Conservation (phyloP, 306 rosid species). For the Medicago arabica region DNA sequence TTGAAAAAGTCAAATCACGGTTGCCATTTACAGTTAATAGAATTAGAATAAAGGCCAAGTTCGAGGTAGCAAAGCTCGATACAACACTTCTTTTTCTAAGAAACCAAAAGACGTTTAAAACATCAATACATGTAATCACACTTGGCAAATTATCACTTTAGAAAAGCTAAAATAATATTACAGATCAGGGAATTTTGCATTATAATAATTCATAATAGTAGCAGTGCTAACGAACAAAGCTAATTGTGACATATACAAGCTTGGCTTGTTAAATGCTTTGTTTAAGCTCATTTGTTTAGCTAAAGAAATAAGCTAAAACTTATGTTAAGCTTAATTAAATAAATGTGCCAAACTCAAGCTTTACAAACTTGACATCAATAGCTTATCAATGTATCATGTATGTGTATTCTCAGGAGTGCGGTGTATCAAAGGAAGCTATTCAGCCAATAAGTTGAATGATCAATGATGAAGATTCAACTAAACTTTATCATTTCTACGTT, state of each 20-base stretch:
- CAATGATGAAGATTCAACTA: neutral
- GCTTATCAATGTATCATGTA: neutral
- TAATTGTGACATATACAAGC: neutral
- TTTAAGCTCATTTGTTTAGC: neutral
- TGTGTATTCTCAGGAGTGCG: neutral
- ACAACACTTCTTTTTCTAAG: neutral
- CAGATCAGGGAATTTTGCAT: slow-evolving; percentile 1
- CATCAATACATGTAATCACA: slow-evolving; percentile 7
- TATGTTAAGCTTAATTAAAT: neutral
- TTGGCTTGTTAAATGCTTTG: neutral
- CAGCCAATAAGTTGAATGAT: too few relatives aligned
- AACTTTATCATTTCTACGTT: neutral
- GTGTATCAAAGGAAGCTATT: neutral
- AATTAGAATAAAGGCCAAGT: slow-evolving; percentile 21
- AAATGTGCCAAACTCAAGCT: neutral
- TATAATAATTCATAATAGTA: slow-evolving; percentile 9
- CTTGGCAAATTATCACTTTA: neutral
- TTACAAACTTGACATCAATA: neutral
- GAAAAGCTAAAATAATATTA: neutral
- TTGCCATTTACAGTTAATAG: neutral
- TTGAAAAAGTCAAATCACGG: slow-evolving; percentile 46
- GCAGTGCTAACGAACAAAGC: neutral
- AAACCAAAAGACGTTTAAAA: slow-evolving; percentile 20
- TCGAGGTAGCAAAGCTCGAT: slow-evolving; percentile 17
- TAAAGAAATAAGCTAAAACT: slow-evolving; percentile 1